Percentiles rank a stretch among this genome's conserved stretches.
phyloP scores from a whole-genome alignment of 169 alveolate genomes.

The Cryptosporidium baileyi region DNA sequence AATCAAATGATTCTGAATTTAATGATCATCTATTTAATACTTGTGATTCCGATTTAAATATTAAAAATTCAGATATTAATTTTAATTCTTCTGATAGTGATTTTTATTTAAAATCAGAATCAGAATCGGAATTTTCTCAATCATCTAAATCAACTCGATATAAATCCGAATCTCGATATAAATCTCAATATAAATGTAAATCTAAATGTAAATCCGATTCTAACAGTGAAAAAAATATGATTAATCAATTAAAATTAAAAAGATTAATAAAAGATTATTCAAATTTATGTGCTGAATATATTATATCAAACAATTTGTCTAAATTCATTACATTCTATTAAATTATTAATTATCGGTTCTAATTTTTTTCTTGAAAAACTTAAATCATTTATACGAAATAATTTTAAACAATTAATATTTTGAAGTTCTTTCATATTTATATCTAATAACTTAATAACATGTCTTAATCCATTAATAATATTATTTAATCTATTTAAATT shows the following conservation, averaged over 20 bases:
- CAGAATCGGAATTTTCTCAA: not conserved
- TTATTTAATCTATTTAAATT: not conserved
- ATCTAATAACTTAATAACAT: not conserved
- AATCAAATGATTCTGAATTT: no score
- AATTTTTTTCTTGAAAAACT: constrained; percentile 23
- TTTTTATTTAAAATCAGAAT: not conserved
- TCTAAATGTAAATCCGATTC: not conserved
- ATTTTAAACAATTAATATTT: not conserved
- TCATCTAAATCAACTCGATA: no score
- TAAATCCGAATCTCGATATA: not conserved
- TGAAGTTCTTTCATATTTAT: not conserved
- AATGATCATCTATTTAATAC: no score
- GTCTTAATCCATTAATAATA: not conserved
- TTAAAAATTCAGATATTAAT: not conserved
- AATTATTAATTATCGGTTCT: constrained; percentile 16
- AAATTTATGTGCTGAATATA: constrained; percentile 58
- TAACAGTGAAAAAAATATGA: not conserved
- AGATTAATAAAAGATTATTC: constrained; percentile 28
- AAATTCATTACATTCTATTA: constrained; percentile 1
- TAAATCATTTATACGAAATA: not conserved
- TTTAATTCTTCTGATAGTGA: not conserved
- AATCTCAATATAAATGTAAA: not conserved
- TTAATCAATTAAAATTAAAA: not conserved
- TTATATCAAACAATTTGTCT: constrained; percentile 10
- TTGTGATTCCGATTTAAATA: not conserved